Evolutionary conservation across 129 eudicot species (phyloP).

Genomic region (Artemisia tridentata): DNA sequence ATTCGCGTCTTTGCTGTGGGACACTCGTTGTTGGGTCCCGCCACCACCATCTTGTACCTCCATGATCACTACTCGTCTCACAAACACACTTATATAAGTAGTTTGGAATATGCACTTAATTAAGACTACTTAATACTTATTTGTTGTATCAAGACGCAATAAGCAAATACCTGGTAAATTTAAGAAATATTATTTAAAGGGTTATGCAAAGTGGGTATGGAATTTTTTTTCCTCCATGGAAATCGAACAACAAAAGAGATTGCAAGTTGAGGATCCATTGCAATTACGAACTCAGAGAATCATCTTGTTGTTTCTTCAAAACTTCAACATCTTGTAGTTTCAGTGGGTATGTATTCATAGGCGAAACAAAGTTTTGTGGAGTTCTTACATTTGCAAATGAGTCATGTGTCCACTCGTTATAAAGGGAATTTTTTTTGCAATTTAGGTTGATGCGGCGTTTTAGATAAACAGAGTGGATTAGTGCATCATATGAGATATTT

Average conservation of each 20-base stretch:
- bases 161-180: not conserved
- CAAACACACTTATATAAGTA: not conserved
- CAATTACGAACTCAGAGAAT: not conserved
- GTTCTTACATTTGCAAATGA: too few relatives aligned
- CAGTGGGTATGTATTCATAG: not conserved
- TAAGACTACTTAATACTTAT: too few relatives aligned
- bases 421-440: too few relatives aligned
- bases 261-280: conserved; percentile 52
- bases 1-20: conserved; percentile 36
- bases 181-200: not conserved
- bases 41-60: not conserved
- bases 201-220: conserved; percentile 22
- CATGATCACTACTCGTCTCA: conserved; percentile 11
- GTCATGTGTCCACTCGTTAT: too few relatives aligned
- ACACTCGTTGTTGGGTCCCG: conserved; percentile 17
- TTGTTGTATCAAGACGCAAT: not conserved
- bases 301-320: conserved; percentile 14
- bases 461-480: not conserved
- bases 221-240: conserved; percentile 35
- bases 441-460: too few relatives aligned
- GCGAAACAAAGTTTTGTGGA: too few relatives aligned
- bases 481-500: conserved; percentile 4
- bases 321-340: not conserved
- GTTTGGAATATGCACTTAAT: too few relatives aligned
- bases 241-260: conserved; percentile 67